Evolutionary conservation across 2,329 filamentous ascomycete genomes (phyloP), one percentile per base, ranked within the genome.

Genomic region (Exophiala mesophila): DNA sequence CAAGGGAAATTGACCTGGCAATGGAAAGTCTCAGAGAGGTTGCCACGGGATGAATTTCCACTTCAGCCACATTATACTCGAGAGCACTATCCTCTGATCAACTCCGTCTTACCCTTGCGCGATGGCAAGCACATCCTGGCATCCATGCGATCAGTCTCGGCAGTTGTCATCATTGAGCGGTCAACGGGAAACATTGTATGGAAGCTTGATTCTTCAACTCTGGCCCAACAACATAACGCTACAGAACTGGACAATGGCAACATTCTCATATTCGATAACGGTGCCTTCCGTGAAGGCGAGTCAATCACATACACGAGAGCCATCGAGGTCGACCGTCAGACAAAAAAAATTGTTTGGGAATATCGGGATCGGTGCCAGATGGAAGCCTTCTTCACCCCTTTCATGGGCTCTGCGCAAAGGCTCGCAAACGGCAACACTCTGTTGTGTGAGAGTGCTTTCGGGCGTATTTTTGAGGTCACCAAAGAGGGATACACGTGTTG

Each of bases 191-290:
- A 67, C 4, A 57, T 72, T 9, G 54, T 69, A 3, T 71, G 68
- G 68, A 61, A 64, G 29, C 56, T 72, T 9, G 59, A 62, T 17
- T 59, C 62, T 2, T 63, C 61, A 3, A 57, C 63, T 2, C 56
- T 72, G 1, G 64, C 63, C 1, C 69, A 72, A 49, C 69, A 71
- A 47, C 68, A 71, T 52, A 66, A 64, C 39, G 67, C 69, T 0
- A 63, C 58, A 19, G 64, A 71, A 47, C 57, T 71, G 13, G 53
- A 60, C 0, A 56, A 63, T 17, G 67, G 68, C 4, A 64, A 64
- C 35, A 69, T 71, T 12, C 55, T 71, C 13, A 64, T 71, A 39
- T 68, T 71, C 45, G 68, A 72, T 47, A 71, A 72, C 39, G 69
- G 69, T 2, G 64, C 65, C 0, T 71, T 67, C 44, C 57, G 68